Conservation (phyloP, 495 filamentous ascomycete species). For the Schizothecium vesticola region DNA sequence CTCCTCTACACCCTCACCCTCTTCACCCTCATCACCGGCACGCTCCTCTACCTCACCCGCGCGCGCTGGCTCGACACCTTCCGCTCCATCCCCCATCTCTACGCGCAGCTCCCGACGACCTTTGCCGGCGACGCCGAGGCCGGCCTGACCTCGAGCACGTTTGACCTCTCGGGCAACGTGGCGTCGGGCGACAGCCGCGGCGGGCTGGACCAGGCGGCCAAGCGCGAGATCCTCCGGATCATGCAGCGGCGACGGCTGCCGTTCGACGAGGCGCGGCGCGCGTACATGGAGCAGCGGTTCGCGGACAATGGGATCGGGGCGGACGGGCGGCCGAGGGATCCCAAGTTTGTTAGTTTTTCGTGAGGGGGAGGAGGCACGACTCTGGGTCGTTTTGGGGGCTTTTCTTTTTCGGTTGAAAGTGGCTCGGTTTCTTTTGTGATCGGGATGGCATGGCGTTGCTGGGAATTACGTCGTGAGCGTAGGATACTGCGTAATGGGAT, state of each 20-base stretch:
- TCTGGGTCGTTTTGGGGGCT: not conserved
- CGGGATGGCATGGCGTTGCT: slow-evolving; percentile 2
- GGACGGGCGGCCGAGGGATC: slow-evolving; percentile 84
- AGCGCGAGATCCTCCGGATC: slow-evolving; percentile 74
- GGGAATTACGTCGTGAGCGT: not conserved
- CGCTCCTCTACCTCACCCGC: slow-evolving; percentile 75
- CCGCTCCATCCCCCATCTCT: slow-evolving; percentile 58
- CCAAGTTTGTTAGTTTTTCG: slow-evolving; percentile 92
- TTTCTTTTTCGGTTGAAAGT: not conserved
- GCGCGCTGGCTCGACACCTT: slow-evolving; percentile 63
- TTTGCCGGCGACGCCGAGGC: slow-evolving; percentile 75
- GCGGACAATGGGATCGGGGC: slow-evolving; percentile 78
- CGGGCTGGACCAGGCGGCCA: slow-evolving; percentile 73
- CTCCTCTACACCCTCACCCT: slow-evolving; percentile 71
- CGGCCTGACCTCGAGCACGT: slow-evolving; percentile 73
- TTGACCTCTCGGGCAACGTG: slow-evolving; percentile 76
- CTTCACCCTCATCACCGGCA: slow-evolving; percentile 51
- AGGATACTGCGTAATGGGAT: not conserved
- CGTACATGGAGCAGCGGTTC: slow-evolving; percentile 80
- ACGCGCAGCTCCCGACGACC: slow-evolving; percentile 62
- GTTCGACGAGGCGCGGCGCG: slow-evolving; percentile 86
- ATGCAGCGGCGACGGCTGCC: slow-evolving; percentile 72
- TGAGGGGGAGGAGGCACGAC: slow-evolving; percentile 26
- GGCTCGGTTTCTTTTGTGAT: not conserved
- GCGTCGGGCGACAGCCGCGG: slow-evolving; percentile 66